These are phyloP conservation scores for Candida tropicalis DNA, from an alignment of 1,139 yeast species.

Conservation along the genomic window DNA sequence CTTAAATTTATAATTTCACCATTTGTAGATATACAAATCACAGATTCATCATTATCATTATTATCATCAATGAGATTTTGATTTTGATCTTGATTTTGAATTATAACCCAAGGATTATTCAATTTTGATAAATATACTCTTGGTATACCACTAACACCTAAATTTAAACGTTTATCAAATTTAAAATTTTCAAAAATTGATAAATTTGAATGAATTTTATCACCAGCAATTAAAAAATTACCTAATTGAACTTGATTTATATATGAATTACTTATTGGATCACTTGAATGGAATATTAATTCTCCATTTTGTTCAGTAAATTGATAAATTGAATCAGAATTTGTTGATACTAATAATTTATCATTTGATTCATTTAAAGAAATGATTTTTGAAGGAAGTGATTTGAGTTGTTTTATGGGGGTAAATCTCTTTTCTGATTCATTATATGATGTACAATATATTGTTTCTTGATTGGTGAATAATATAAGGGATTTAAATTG, in stretches of 20 bases:
- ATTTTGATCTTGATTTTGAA: not conserved
- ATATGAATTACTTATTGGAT: conserved; percentile 39
- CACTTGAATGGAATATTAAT: conserved; percentile 27
- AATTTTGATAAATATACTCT: conserved; percentile 36
- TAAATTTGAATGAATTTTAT: conserved; percentile 45
- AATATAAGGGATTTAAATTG: conserved; percentile 40
- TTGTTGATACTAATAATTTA: conserved; percentile 38
- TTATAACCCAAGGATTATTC: conserved; percentile 36
- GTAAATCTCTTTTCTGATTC: conserved; percentile 39
- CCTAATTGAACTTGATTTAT: conserved; percentile 34
- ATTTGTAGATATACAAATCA: conserved; percentile 49
- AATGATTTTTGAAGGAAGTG: conserved; percentile 41
- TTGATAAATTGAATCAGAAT: conserved; percentile 41
- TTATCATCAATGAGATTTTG: not conserved
- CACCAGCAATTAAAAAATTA: conserved; percentile 34
- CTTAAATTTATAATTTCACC: conserved; percentile 48
- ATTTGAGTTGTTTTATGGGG: conserved; percentile 26
- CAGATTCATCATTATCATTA: conserved; percentile 14
- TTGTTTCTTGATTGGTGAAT: conserved; percentile 33
- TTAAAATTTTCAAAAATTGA: conserved; percentile 21
- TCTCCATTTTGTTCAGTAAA: conserved; percentile 21
- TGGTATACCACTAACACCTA: conserved; percentile 44
- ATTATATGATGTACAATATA: conserved; percentile 44
- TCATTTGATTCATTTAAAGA: conserved; percentile 31
- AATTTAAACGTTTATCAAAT: conserved; percentile 9